Evolutionary conservation across 2,329 filamentous ascomycete genomes (phyloP), one percentile per base, ranked within the genome.

Genomic region (Ophiosphaerella herpotricha): DNA sequence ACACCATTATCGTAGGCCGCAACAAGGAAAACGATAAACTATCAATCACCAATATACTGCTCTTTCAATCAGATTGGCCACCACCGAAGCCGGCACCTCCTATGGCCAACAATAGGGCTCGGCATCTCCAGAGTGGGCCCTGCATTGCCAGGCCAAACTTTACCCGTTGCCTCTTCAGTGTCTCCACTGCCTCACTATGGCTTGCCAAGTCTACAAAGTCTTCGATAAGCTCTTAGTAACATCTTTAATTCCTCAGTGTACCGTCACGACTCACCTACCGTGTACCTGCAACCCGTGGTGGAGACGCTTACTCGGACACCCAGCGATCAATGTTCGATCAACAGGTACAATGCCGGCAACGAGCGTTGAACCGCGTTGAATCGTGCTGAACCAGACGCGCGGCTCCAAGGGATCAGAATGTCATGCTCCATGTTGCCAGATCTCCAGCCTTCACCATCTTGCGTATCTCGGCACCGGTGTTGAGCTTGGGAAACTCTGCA

Each of bases 331-430:
- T 52, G 49, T 45, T 44, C 43, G 59, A 67, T 67, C 60, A 55
- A 55, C 61, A 53, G 41, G 43, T 43, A 57, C 57, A 48, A 58
- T 57, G 57, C 56, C 55, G 51, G 48, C 55, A 43, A 57, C 49
- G 46, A 57, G 46, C 49, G 46, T 54, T 43, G 31, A 53, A 53
- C 50, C 50, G 46, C 49, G 46, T 54, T 43, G 31, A 53, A 53
- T 52, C 50, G 42, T 43, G 24, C 47, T 41, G 46, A 63, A 54
- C 61, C 57, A 60, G 44, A 56, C 48, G 50, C 57, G 56, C 57
- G 62, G 63, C 60, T 56, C 56, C 61, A 38, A 43, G 18, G 45
- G 37, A 52, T 57, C 40, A 43, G 29, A 46, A 50, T 44, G 34
- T 31, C 46, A 49, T 48, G 21, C 50, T 33, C 35, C 48, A 40